A percentile compares a stretch with the other conserved stretches of the same genome.
phyloP scores from a whole-genome alignment of 192 early-diverging fungal species.

The Rhizoclosmatium sp. region DNA sequence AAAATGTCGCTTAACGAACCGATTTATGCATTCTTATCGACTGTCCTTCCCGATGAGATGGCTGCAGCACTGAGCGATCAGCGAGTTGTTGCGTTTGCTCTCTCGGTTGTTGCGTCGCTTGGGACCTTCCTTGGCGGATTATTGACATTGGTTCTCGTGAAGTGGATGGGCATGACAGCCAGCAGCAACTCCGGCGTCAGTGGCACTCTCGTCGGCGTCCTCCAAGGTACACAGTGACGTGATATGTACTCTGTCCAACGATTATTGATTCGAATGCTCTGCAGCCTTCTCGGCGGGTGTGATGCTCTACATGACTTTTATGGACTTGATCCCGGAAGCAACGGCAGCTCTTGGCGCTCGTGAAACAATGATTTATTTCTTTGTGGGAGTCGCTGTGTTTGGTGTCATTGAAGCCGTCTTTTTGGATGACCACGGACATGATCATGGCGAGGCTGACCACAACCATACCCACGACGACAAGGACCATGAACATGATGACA shows the following conservation, averaged over 20 bases:
- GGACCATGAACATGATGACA: neutral
- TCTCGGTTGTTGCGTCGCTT: slow-evolving; percentile 54
- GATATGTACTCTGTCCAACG: neutral
- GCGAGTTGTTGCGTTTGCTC: slow-evolving; percentile 51
- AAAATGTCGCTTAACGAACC: slow-evolving; percentile 4
- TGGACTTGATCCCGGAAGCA: slow-evolving; percentile 60
- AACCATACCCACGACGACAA: slow-evolving; percentile 8
- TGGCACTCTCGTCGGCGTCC: slow-evolving; percentile 51
- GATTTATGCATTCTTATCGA: neutral
- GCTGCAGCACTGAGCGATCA: slow-evolving; percentile 26
- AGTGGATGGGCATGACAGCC: slow-evolving; percentile 37
- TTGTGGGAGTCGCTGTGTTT: slow-evolving; percentile 58
- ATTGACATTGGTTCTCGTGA: slow-evolving; percentile 30
- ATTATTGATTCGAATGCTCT: neutral
- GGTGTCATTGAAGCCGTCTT: slow-evolving; percentile 45
- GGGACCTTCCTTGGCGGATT: slow-evolving; percentile 56
- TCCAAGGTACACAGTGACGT: slow-evolving; percentile 40
- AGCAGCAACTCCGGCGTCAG: slow-evolving; percentile 45
- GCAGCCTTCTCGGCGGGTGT: slow-evolving; percentile 32
- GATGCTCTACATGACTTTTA: slow-evolving; percentile 61
- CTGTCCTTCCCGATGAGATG: neutral
- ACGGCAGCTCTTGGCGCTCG: slow-evolving; percentile 46
- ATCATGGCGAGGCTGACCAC: slow-evolving; percentile 42
- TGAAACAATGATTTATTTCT: slow-evolving; percentile 58
- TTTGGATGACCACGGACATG: slow-evolving; percentile 47